Evolutionary conservation across 345 rosid species (phyloP), one percentile per base, ranked within the genome.

Genomic region (Eucalyptus polyanthemos): DNA sequence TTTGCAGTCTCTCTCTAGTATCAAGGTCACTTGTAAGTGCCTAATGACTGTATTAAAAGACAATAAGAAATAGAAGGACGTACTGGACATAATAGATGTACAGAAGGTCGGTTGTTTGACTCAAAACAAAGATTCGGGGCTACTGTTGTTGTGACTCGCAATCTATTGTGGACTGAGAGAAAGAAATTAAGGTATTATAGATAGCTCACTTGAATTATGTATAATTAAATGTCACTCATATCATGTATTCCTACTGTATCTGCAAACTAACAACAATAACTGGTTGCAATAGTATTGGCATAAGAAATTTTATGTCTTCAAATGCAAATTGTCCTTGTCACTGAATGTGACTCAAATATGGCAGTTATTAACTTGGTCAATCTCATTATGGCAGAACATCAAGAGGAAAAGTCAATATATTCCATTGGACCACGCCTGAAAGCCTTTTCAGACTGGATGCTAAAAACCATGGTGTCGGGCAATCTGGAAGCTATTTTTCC

Each of bases 401-500:
- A 67, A 17, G 86, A 91, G 88, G 54, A 50, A 87, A 94, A 91
- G 90, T 93, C 95, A 29, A 87, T 93, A 67, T 98, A 97, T 89
- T 90, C 97, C 7, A 94, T 97, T 89, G 97, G 99, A 62, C 98
- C 95, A 49, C 93, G 98, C 94, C 96, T 97, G 53, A 96, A 96
- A 93, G 92, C 95, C 58, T 98, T 98, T 92, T 95, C 99, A 9
- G 99, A 98, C 89, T 98, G 99, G 99, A 95, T 98, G 88, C 90
- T 98, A 88, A 98, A 97, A 95, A 91, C 95, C 69, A 98, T 98
- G 99, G 98, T 94, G 54, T 92, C 97, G 54, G 99, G 99, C 86
- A 96, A 94, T 88, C 91, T 98, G 80, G 99, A 94, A 83, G 96
- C 93, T 85, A 93, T 98, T 90, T 98, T 98, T 91, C 99, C 99